These are phyloP conservation scores for Anthracocystis panici-leucophaei DNA, from an alignment of 1,284 basidiomycete genomes.

Conservation along the genomic window DNA sequence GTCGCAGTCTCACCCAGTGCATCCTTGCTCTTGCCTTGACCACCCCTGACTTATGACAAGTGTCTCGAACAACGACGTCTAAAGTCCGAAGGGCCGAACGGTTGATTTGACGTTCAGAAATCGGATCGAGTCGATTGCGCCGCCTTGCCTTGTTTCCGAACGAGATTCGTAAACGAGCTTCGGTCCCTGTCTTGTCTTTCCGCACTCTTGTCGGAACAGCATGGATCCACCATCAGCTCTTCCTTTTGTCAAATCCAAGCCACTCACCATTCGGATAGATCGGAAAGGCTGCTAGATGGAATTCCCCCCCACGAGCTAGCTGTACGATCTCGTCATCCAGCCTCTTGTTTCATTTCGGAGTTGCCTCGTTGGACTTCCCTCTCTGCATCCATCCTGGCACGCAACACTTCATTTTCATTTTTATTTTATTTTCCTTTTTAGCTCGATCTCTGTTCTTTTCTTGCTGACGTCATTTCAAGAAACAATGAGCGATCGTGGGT, in stretches of 20 bases:
- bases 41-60: background rate
- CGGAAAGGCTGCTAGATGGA: background rate
- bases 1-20: background rate
- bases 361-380: background rate
- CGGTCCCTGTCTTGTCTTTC: background rate
- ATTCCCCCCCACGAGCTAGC: background rate
- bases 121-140: conserved; percentile 5
- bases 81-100: background rate
- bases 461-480: no score
- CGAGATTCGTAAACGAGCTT: background rate
- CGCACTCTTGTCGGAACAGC: background rate
- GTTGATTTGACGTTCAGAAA: background rate
- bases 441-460: no score
- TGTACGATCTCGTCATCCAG: conserved; percentile 5
- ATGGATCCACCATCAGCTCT: background rate
- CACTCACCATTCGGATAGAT: background rate
- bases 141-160: background rate
- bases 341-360: background rate
- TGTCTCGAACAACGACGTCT: background rate
- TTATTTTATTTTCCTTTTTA: no score
- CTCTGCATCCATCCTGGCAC: no score
- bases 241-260: background rate
- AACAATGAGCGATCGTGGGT: no score
- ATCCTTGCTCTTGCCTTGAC: background rate
- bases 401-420: no score